Percentiles rank a stretch among this genome's conserved stretches.
Conservation (phyloP, 495 filamentous ascomycete species). For the Delitschia confertaspora region DNA sequence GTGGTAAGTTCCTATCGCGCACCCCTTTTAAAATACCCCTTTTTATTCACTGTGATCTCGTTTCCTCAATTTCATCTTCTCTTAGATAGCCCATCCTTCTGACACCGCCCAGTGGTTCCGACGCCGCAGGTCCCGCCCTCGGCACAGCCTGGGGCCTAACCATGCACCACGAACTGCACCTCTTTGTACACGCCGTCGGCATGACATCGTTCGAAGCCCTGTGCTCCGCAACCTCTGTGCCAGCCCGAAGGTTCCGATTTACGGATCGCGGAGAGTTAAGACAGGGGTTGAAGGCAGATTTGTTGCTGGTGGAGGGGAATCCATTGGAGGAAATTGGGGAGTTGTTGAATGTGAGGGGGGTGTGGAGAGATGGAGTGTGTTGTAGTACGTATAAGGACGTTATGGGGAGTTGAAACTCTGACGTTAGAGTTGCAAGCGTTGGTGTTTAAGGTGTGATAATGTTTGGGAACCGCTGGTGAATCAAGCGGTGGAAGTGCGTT, state of each 20-base stretch:
- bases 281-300: conserved; percentile 30
- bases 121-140: conserved; percentile 31
- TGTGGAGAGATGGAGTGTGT: conserved; percentile 28
- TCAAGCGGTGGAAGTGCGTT: too few relatives aligned
- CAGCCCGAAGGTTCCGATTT: conserved; percentile 31
- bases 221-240: conserved; percentile 27
- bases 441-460: too few relatives aligned
- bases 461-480: too few relatives aligned
- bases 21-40: too few relatives aligned
- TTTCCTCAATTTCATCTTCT: neutral
- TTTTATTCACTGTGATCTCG: too few relatives aligned
- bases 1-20: conserved; percentile 28
- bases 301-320: conserved; percentile 34
- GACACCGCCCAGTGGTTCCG: conserved; percentile 27
- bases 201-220: conserved; percentile 33
- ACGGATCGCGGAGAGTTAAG: conserved; percentile 31
- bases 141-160: conserved; percentile 34
- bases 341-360: conserved; percentile 32
- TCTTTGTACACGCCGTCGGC: conserved; percentile 32
- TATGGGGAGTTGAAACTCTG: conserved; percentile 4
- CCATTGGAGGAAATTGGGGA: conserved; percentile 33
- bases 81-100: neutral
- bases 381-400: conserved; percentile 14
- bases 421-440: too few relatives aligned
- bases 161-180: conserved; percentile 32